Percentiles rank a stretch among this genome's conserved stretches.
These are phyloP conservation scores for Phellopilus nigrolimitatus DNA, from an alignment of 1,284 basidiomycete species.

Conservation along the genomic window DNA sequence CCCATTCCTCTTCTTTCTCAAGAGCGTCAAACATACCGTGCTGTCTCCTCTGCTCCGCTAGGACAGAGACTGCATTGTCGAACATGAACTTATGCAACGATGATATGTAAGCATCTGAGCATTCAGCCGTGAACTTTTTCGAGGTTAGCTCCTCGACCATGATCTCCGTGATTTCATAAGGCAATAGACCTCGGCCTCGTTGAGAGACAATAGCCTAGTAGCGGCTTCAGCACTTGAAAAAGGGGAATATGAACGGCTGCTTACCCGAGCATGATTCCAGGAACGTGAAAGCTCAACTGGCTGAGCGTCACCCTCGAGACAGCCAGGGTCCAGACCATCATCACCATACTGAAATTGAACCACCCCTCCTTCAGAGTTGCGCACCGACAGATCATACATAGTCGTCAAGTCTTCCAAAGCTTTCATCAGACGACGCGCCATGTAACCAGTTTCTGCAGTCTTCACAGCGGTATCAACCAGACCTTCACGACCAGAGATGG, in stretches of 20 bases:
- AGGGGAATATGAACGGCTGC: conserved; percentile 26
- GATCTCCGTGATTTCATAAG: conserved; percentile 83
- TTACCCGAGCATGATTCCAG: conserved; percentile 84
- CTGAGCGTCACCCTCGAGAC: conserved; percentile 89
- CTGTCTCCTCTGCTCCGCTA: conserved; percentile 66
- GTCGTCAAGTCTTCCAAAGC: conserved; percentile 96
- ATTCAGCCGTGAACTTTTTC: conserved; percentile 61
- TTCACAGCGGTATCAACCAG: conserved; percentile 99
- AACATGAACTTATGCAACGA: conserved; percentile 75
- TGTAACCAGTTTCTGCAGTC: conserved; percentile 99
- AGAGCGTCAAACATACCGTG: conserved; percentile 86
- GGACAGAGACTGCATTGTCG: conserved; percentile 61
- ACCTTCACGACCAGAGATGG: conserved; percentile 98
- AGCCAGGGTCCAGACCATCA: conserved; percentile 96
- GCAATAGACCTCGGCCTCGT: conserved; percentile 64
- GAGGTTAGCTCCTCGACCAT: conserved; percentile 62
- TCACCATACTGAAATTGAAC: conserved; percentile 98
- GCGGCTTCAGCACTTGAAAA: conserved; percentile 7
- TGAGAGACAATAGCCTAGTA: conserved; percentile 59
- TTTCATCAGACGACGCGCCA: conserved; percentile 99
- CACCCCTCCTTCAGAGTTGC: conserved; percentile 94
- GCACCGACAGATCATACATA: conserved; percentile 95
- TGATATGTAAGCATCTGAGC: conserved; percentile 73
- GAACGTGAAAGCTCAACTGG: conserved; percentile 88
- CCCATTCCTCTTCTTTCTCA: conserved; percentile 74